phyloP scores from a whole-genome alignment of 805 yeast genomes.

The Danielia reshetovae region DNA sequence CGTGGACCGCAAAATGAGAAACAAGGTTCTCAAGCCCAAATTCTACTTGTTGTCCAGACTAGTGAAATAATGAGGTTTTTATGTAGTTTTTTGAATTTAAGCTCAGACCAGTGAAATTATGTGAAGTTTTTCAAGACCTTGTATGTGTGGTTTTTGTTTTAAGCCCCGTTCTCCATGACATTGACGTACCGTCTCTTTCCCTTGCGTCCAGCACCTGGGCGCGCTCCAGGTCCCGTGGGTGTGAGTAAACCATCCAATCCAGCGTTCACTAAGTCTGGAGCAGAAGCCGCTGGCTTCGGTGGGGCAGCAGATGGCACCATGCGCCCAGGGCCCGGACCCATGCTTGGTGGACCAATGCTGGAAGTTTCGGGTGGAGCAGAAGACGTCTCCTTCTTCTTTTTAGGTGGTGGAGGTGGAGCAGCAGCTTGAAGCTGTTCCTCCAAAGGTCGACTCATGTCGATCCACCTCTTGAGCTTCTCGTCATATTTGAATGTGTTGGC shows the following conservation, averaged over 20 bases:
- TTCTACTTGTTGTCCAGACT: slow-evolving; percentile 30
- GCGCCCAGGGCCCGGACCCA: slow-evolving; percentile 1
- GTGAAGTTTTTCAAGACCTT: too few relatives aligned
- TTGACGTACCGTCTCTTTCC: slow-evolving; percentile 17
- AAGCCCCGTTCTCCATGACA: slow-evolving; percentile 10
- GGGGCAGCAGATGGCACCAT: background rate
- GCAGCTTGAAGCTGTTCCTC: slow-evolving; percentile 57
- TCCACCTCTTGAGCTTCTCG: slow-evolving; percentile 83
- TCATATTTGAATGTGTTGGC: slow-evolving; percentile 68
- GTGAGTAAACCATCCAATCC: slow-evolving; percentile 37
- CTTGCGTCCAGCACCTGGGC: slow-evolving; percentile 14
- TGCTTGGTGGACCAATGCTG: background rate
- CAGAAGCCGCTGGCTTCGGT: slow-evolving; percentile 1
- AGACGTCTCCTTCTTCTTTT: slow-evolving; percentile 10
- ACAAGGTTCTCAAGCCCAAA: slow-evolving; percentile 36
- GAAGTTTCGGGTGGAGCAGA: background rate
- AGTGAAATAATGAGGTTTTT: too few relatives aligned
- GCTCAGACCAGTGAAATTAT: background rate
- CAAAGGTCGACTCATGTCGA: slow-evolving; percentile 61
- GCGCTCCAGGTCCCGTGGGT: slow-evolving; percentile 5
- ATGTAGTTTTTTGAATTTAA: too few relatives aligned
- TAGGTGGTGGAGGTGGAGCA: slow-evolving; percentile 68
- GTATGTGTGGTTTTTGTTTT: too few relatives aligned
- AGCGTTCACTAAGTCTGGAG: slow-evolving; percentile 33
- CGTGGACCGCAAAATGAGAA: slow-evolving; percentile 22